These are phyloP conservation scores for Singerocomus rubriflavus DNA, from an alignment of 1,284 basidiomycete species.

Conservation along the genomic window DNA sequence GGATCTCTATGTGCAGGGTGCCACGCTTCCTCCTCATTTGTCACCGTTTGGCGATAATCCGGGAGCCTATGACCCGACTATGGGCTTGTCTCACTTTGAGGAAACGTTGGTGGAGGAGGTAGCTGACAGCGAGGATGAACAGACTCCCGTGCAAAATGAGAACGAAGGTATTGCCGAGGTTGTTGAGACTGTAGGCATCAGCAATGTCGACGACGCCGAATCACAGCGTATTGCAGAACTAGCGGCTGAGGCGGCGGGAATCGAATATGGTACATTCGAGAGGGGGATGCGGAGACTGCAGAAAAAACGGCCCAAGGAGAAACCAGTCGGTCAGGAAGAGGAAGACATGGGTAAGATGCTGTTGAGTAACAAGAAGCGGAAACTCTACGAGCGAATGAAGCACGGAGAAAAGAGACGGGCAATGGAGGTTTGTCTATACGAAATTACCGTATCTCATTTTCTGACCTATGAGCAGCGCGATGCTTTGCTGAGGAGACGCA, in stretches of 20 bases:
- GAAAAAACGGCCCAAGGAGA: constrained; percentile 47
- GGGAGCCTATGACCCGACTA: constrained; percentile 74
- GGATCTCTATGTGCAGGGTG: constrained; percentile 85
- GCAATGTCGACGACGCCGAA: constrained; percentile 61
- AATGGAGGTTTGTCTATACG: constrained; percentile 64
- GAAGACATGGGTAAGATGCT: constrained; percentile 97
- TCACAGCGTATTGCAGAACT: constrained; percentile 88
- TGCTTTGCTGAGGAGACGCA: constrained; percentile 59
- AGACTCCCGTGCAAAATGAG: constrained; percentile 34
- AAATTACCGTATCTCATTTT: not conserved
- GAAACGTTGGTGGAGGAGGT: constrained; percentile 35
- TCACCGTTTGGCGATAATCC: constrained; percentile 90
- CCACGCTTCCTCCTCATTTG: constrained; percentile 89
- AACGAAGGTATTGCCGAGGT: constrained; percentile 34
- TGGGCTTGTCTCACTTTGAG: constrained; percentile 39
- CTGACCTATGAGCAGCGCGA: constrained; percentile 44
- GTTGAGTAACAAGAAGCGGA: constrained; percentile 96
- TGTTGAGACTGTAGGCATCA: constrained; percentile 44
- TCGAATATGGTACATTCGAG: constrained; percentile 83
- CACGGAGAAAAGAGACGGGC: constrained; percentile 79
- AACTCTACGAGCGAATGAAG: constrained; percentile 95
- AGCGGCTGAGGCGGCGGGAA: constrained; percentile 87
- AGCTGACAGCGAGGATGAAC: constrained; percentile 43
- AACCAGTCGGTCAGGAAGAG: constrained; percentile 47
- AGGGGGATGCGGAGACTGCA: constrained; percentile 70